Base-by-base conservation (phyloP, 2,329 filamentous ascomycete species). In the Aspergillus spinulosporus region DNA sequence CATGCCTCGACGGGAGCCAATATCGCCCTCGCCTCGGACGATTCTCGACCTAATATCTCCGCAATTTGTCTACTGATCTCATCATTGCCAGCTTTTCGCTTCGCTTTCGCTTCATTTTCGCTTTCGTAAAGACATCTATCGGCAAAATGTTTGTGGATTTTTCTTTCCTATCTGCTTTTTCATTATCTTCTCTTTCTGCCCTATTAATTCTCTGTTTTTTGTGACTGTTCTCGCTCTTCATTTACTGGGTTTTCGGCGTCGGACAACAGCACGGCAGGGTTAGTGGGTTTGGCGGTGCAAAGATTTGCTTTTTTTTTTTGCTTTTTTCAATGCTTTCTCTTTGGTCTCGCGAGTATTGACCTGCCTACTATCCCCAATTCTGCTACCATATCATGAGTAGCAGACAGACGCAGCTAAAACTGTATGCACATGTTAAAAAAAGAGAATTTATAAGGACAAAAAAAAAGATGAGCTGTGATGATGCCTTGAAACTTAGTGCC, bases 131-230 rank as follows among this genome's bases (percentile, higher is more conserved):
- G 44, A 52, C 21, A 15, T 57, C 40, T 37, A 12, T 53, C 50
- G 55, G 53, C 45, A 52, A 57, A 47, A 59, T 58, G 59, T 62
- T 62, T 61, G 57, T 64, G 62, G 43, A 53, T 52, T 53, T 40
- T 28, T 28, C 26, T 28, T 28, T 28, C 26, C 26, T 52, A 12
- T 62, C 37, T 61, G 52, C 6, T 14, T 48, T 49, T 34, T 44
- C 44, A 28, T 28, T 28, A 28, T 28, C 26, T 28, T 28, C 26
- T 28, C 14, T 49, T 34, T 46, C 48, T 15, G 47, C 31, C 26
- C 52, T 26, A 28, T 47, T 6, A 45, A 45, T 37, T 52, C 49
- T 32, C n/a, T n/a, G 32, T 6, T 39, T 39, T 29, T 4, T 11
- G n/a, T 36, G 21, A 12, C 7, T 15, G 39, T 42, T 21, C 21